phyloP scores from a whole-genome alignment of 2,329 filamentous ascomycete species.

The Ophiostoma sp. region DNA sequence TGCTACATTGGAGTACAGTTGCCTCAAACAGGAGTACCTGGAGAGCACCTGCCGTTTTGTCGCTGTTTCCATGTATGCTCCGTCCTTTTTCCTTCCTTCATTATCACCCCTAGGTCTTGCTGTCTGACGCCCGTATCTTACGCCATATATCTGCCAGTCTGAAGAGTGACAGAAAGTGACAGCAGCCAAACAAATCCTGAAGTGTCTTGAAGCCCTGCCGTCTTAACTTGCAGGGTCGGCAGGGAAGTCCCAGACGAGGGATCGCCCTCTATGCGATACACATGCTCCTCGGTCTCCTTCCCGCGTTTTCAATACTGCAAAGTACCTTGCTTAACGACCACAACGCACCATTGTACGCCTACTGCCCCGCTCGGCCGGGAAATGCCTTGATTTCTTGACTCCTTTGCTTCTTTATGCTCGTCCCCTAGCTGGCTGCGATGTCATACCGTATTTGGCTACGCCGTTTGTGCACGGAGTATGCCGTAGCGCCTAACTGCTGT shows the following conservation, averaged over 20 bases:
- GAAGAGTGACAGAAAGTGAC: neutral
- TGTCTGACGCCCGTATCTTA: neutral
- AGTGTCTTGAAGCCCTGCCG: neutral
- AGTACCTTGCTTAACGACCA: neutral
- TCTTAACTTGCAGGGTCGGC: neutral
- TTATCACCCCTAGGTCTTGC: neutral
- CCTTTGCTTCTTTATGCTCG: neutral
- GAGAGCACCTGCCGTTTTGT: neutral
- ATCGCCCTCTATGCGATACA: slow-evolving; percentile 9
- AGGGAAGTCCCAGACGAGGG: slow-evolving; percentile 15
- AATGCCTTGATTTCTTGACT: neutral
- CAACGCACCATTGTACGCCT: neutral
- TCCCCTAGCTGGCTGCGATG: neutral
- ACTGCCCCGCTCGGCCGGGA: neutral
- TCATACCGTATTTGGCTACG: neutral
- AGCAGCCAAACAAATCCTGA: neutral
- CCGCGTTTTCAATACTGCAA: neutral
- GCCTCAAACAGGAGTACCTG: neutral
- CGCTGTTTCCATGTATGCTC: neutral
- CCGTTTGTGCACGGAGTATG: neutral
- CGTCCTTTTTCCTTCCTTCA: neutral
- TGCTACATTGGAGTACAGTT: neutral
- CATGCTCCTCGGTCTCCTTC: neutral
- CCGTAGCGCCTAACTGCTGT: neutral
- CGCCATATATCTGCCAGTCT: neutral